Evolutionary conservation across 805 yeast genomes (phyloP), one percentile per base, ranked within the genome.

Genomic region (Metschnikowia kofuensis): DNA sequence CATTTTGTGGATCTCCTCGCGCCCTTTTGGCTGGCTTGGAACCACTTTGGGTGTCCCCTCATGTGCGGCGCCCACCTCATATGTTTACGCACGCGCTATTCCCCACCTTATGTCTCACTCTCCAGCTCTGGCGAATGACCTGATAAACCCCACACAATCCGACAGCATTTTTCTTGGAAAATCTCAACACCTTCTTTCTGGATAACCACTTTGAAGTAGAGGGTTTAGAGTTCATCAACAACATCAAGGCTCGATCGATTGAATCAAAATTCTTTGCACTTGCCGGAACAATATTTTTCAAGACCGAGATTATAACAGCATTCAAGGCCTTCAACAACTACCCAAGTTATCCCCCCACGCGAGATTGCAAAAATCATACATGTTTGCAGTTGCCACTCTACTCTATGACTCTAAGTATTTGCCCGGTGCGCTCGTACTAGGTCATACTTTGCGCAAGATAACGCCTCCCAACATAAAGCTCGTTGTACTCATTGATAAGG

Each of bases 341-440:
- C 6, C 21, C 7, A n/a, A 14, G 8, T 6, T 7, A 16, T 35
- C 21, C 9, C 15, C 21, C 4, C 21, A 4, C 21, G 21, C 21
- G 4, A 21, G 4, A 21, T 4, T 21, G 21, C 38, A 16, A 35
- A 35, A 7, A 14, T 16, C 11, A 14, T 7, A 12, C 36, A 55
- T 55, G 60, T 42, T 43, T 38, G 59, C 60, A 15, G 48, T 55
- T 28, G 59, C 60, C 7, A 47, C 60, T 9, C 50, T 57, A 15
- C 65, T 82, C 30, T 82, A 77, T 60, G 70, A 78, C 27, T 63
- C 75, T 14, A 70, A 72, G 35, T 82, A 82, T 60, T 61, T 82
- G 27, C 82, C 85, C 1, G 87, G 87, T 15, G 79, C 82, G 0
- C 64, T 81, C 31, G 78, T 80, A 1, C 60, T 82, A 35, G 85